A percentile compares a stretch with the other conserved stretches of the same genome.
These are phyloP conservation scores for Alternaria rosae DNA, from an alignment of 2,329 filamentous ascomycete genomes.

Conservation along the genomic window DNA sequence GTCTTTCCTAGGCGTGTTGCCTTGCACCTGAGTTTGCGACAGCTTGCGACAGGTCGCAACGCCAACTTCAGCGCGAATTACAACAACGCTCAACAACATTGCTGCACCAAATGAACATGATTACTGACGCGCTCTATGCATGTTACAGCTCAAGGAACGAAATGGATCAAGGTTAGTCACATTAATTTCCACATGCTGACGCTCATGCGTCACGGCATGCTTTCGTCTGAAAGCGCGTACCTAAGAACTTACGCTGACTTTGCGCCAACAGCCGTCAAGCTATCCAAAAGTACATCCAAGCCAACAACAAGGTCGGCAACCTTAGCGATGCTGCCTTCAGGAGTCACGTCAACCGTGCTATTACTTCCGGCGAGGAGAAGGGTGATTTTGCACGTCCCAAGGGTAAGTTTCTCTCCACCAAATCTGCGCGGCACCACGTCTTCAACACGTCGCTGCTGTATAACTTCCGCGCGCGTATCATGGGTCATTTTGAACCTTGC, in stretches of 20 bases:
- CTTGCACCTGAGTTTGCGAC: slow-evolving; percentile 35
- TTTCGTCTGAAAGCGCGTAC: slow-evolving; percentile 29
- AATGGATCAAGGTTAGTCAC: slow-evolving; percentile 71
- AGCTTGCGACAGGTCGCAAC: slow-evolving; percentile 34
- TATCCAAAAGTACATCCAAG: slow-evolving; percentile 77
- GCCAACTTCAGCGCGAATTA: slow-evolving; percentile 43
- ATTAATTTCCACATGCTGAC: slow-evolving; percentile 32
- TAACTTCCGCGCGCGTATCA: neutral
- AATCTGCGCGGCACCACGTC: neutral
- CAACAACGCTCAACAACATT: slow-evolving; percentile 25
- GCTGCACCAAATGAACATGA: slow-evolving; percentile 15
- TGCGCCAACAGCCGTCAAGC: slow-evolving; percentile 66
- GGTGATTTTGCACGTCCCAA: slow-evolving; percentile 89
- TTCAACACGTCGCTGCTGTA: neutral
- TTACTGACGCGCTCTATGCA: slow-evolving; percentile 59
- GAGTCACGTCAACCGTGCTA: slow-evolving; percentile 84
- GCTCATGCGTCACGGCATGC: slow-evolving; percentile 37
- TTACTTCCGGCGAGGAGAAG: slow-evolving; percentile 83
- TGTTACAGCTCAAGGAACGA: slow-evolving; percentile 70
- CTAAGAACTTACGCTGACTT: slow-evolving; percentile 43
- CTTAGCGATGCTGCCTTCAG: slow-evolving; percentile 67
- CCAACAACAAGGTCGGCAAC: slow-evolving; percentile 71
- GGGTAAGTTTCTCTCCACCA: slow-evolving; percentile 66
- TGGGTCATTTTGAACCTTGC: slow-evolving; percentile 1
- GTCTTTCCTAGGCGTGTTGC: slow-evolving; percentile 63